Evolutionary conservation across 2,329 filamentous ascomycete genomes (phyloP).

Genomic region (Venturia carpophila): DNA sequence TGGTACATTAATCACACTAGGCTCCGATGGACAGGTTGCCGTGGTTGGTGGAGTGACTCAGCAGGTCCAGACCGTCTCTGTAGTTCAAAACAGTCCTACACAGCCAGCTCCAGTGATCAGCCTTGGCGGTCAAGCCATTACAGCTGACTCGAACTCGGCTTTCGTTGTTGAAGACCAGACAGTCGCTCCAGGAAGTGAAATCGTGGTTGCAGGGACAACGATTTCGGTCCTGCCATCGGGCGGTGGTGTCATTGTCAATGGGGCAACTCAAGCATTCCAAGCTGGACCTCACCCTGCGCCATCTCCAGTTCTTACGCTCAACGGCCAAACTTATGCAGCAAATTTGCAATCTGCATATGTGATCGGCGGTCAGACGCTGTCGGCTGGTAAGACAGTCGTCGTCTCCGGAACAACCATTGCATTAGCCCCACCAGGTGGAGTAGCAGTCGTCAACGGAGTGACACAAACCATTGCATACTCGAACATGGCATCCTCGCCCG

Average conservation of each 20-base stretch:
- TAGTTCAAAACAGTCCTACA: not conserved
- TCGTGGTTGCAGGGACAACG: not conserved
- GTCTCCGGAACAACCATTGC: not conserved
- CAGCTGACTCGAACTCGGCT: conserved; percentile 2
- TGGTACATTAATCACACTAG: not conserved
- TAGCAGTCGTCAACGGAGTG: not conserved
- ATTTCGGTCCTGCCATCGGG: not conserved
- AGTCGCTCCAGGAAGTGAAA: not conserved
- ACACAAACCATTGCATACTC: not conserved
- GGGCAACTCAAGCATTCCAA: not conserved
- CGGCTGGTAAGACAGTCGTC: not conserved
- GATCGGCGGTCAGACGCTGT: not conserved
- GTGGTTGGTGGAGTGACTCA: not conserved
- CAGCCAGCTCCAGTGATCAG: not conserved
- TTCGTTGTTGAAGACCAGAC: conserved; percentile 5
- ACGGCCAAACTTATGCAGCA: not conserved
- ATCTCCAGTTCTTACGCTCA: not conserved
- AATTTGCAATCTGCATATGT: not conserved
- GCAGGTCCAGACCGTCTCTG: not conserved
- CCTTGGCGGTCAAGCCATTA: not conserved
- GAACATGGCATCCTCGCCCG: not conserved
- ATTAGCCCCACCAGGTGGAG: not conserved
- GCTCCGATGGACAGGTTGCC: not conserved
- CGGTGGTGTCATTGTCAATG: not conserved
- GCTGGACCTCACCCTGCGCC: not conserved